phyloP scores from a whole-genome alignment of 305 asterid genomes.

The Fraxinus velutina region DNA sequence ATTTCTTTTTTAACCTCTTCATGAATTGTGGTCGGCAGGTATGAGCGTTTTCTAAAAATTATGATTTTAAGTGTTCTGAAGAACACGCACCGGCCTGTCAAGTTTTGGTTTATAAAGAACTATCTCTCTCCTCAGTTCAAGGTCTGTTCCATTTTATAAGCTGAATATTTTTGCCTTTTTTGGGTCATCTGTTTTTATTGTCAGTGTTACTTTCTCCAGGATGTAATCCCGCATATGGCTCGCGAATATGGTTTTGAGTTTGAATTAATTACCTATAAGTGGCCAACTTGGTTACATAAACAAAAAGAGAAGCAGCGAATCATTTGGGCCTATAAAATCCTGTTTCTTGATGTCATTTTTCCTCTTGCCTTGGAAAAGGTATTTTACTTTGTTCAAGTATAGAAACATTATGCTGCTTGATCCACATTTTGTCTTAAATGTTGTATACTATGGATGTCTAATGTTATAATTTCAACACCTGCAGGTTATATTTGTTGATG shows the following conservation, averaged over 20 bases:
- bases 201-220: conserved; percentile 45
- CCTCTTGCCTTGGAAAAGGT: conserved; percentile 98
- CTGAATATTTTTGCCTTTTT: conserved; percentile 3
- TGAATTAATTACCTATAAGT: conserved; percentile 88
- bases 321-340: conserved; percentile 95
- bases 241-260: conserved; percentile 87
- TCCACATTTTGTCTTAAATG: conserved; percentile 16
- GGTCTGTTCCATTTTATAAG: conserved; percentile 40
- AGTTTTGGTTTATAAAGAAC: conserved; percentile 98
- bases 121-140: conserved; percentile 98
- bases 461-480: conserved; percentile 21
- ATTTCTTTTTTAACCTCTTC: conserved; percentile 21
- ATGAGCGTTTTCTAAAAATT: conserved; percentile 89
- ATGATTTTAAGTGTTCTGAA: conserved; percentile 95
- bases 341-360: conserved; percentile 95
- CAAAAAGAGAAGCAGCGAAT: conserved; percentile 97
- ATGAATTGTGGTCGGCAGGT: conserved; percentile 54
- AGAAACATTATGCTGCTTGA: conserved; percentile 3
- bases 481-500: conserved; percentile 98
- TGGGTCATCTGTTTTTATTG: conserved; percentile 1
- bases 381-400: neutral
- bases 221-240: conserved; percentile 96
- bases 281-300: conserved; percentile 99
- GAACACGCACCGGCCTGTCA: conserved; percentile 82
- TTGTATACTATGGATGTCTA: conserved; percentile 10